phyloP scores from a whole-genome alignment of 352 stramenopile genomes.

The Phytophthora tubulina region DNA sequence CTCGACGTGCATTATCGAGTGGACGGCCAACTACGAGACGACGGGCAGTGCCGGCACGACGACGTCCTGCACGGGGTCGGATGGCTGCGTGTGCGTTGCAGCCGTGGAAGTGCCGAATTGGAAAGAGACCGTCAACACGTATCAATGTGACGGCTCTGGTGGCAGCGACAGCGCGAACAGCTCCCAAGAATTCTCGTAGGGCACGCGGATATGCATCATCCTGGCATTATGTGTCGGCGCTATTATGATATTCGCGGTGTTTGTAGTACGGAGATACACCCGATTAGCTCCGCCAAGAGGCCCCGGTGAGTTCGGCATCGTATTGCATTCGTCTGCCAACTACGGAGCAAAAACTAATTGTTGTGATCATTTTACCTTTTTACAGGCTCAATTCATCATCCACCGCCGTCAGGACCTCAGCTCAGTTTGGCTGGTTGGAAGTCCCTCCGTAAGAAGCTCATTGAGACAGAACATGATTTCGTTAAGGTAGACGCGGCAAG shows the following conservation, averaged over 20 bases:
- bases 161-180: slow-evolving; percentile 2
- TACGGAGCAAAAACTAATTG: slow-evolving; percentile 1
- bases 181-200: slow-evolving; percentile 27
- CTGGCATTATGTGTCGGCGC: slow-evolving; percentile 17
- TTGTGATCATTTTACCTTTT: not conserved
- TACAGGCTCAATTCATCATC: slow-evolving; percentile 13
- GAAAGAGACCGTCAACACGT: slow-evolving; percentile 33
- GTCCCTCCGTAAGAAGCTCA: slow-evolving; percentile 64
- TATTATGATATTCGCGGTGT: slow-evolving; percentile 17
- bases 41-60: slow-evolving; percentile 32
- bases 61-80: slow-evolving; percentile 42
- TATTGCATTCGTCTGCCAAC: not conserved
- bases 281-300: not conserved
- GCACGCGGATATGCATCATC: slow-evolving; percentile 33
- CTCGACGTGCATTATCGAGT: slow-evolving; percentile 39
- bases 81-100: slow-evolving; percentile 54
- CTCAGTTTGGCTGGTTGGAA: slow-evolving; percentile 60
- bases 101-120: slow-evolving; percentile 41
- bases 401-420: slow-evolving; percentile 28
- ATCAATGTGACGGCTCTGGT: slow-evolving; percentile 36
- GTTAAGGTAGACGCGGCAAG: slow-evolving; percentile 22
- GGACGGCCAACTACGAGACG: slow-evolving; percentile 37
- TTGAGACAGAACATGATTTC: slow-evolving; percentile 45
- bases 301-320: slow-evolving; percentile 16
- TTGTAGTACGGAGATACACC: slow-evolving; percentile 26